Percentiles rank a stretch among this genome's conserved stretches.
phyloP scores from a whole-genome alignment of 1,284 basidiomycete species.

The Leccinum griseonigrum region DNA sequence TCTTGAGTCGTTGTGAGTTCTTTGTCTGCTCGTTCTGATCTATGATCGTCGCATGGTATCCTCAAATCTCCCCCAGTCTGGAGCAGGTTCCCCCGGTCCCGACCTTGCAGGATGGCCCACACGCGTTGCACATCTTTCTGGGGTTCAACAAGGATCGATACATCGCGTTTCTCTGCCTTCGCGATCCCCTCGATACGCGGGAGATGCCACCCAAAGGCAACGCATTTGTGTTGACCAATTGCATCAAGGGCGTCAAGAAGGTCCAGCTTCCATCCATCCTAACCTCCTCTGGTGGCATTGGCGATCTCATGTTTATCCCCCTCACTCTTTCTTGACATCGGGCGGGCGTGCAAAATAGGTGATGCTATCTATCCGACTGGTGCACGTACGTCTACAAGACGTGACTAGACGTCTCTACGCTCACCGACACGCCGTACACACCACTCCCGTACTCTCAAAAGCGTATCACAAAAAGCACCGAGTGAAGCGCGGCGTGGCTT shows the following conservation, averaged over 20 bases:
- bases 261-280: conserved; percentile 34
- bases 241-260: conserved; percentile 70
- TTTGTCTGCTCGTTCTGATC: neutral
- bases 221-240: conserved; percentile 50
- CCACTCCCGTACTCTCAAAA: conserved; percentile 66
- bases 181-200: conserved; percentile 62
- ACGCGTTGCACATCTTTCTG: conserved; percentile 59
- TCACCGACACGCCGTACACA: conserved; percentile 69
- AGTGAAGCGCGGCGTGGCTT: conserved; percentile 65
- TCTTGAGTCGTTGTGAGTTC: conserved; percentile 80
- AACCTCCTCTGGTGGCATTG: neutral
- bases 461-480: conserved; percentile 69
- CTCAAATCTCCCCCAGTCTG: conserved; percentile 39
- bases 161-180: conserved; percentile 56
- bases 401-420: conserved; percentile 68
- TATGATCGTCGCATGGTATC: neutral
- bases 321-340: too few relatives aligned
- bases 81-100: conserved; percentile 61
- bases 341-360: conserved; percentile 42
- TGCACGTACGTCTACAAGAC: conserved; percentile 46
- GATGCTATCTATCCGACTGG: conserved; percentile 48
- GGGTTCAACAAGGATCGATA: conserved; percentile 50
- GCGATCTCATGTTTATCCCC: neutral
- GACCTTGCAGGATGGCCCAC: conserved; percentile 47
- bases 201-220: conserved; percentile 72